phyloP scores from a whole-genome alignment of 2,329 filamentous ascomycete species.

The Trichoderma pleuroti region DNA sequence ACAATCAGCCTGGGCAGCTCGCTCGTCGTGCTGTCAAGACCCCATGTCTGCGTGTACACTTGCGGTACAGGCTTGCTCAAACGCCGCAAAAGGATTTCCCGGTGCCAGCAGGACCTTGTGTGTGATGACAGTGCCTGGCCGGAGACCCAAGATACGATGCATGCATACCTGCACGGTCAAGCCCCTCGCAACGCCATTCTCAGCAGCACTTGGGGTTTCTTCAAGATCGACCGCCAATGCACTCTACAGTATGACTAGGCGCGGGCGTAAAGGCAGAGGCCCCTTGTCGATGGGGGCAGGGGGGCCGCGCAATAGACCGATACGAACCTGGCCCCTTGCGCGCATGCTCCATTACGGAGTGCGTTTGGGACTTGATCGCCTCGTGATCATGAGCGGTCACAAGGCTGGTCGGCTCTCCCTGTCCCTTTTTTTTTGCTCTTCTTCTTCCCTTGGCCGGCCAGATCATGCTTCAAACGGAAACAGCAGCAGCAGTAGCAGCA shows the following conservation, averaged over 20 bases:
- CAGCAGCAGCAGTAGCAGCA: background rate
- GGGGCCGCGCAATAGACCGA: slow-evolving; percentile 12
- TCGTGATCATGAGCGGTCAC: slow-evolving; percentile 18
- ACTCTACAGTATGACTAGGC: slow-evolving; percentile 8
- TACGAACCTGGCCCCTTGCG: slow-evolving; percentile 15
- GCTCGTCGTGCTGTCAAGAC: background rate
- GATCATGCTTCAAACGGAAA: background rate
- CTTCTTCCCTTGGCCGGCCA: background rate
- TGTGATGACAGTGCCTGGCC: background rate
- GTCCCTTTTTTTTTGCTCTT: background rate
- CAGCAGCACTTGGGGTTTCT: slow-evolving; percentile 4
- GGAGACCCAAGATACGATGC: background rate
- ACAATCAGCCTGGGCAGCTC: background rate
- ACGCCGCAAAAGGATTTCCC: slow-evolving; percentile 9
- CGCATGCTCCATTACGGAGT: background rate
- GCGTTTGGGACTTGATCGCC: slow-evolving; percentile 7
- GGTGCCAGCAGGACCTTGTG: background rate
- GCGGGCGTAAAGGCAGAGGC: slow-evolving; percentile 12
- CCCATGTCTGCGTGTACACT: background rate
- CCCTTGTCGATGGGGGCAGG: slow-evolving; percentile 5
- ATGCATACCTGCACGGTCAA: background rate
- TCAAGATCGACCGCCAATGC: slow-evolving; percentile 19
- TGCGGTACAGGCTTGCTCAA: too few species aligned
- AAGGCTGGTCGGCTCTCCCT: slow-evolving; percentile 8
- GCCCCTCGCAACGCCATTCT: background rate